These are phyloP conservation scores for Sporothrix sp. DNA, from an alignment of 2,329 filamentous ascomycete genomes.

Conservation along the genomic window DNA sequence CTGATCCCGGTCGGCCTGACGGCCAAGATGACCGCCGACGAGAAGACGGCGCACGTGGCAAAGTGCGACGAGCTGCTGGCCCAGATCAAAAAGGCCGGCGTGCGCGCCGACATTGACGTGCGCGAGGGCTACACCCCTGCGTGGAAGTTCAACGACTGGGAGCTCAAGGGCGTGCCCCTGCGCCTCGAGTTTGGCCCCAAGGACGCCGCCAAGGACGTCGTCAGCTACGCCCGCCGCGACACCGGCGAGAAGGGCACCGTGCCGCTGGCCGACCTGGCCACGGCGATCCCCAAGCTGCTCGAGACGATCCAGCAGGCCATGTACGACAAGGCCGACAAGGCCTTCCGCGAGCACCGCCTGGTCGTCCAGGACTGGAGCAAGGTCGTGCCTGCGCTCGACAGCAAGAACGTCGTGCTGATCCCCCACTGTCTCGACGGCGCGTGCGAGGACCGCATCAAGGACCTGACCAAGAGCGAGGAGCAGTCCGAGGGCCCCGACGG, in stretches of 20 bases:
- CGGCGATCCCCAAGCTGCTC: conserved; percentile 68
- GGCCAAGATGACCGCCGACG: conserved; percentile 74
- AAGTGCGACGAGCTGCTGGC: conserved; percentile 63
- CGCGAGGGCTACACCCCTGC: conserved; percentile 89
- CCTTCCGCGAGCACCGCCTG: conserved; percentile 73
- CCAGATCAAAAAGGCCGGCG: conserved; percentile 59
- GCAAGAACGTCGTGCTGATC: conserved; percentile 86
- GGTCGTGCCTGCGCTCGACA: conserved; percentile 80
- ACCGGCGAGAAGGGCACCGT: conserved; percentile 75
- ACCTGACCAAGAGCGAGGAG: conserved; percentile 70
- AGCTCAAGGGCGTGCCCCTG: conserved; percentile 88
- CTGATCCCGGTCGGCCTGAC: conserved; percentile 90
- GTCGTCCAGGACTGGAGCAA: conserved; percentile 80
- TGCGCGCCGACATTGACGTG: conserved; percentile 73
- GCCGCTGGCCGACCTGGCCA: conserved; percentile 61
- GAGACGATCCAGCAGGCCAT: conserved; percentile 86
- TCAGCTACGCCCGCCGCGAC: conserved; percentile 81
- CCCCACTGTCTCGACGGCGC: conserved; percentile 73
- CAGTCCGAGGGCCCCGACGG: conserved; percentile 38
- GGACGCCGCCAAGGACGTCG: conserved; percentile 75
- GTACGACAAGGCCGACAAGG: conserved; percentile 61
- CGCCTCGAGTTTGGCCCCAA: conserved; percentile 94
- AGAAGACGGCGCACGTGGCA: conserved; percentile 63
- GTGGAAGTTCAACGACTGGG: conserved; percentile 99
- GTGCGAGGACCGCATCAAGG: conserved; percentile 94